phyloP scores from a whole-genome alignment of 129 eudicot genomes.

The Artemisia annua region DNA sequence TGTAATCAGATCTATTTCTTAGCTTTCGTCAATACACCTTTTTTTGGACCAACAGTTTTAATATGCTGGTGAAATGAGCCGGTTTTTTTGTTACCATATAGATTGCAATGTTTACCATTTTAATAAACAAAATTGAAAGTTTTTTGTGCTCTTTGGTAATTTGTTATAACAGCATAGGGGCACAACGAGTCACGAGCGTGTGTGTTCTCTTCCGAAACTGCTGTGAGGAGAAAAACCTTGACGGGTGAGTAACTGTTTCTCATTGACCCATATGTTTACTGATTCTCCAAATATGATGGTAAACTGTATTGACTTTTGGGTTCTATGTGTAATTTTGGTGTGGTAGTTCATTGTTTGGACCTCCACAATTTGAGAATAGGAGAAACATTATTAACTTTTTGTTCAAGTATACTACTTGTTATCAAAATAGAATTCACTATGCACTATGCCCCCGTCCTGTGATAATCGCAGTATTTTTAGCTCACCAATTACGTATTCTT shows the following conservation, averaged over 20 bases:
- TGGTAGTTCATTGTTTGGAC: too few relatives aligned
- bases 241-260: slow-evolving; percentile 43
- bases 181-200: slow-evolving; percentile 52
- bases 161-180: slow-evolving; percentile 62
- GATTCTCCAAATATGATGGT: too few relatives aligned
- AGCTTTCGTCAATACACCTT: background rate
- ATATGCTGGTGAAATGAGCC: background rate
- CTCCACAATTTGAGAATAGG: too few relatives aligned
- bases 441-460: background rate
- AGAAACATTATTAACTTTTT: background rate
- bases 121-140: background rate
- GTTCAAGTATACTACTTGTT: background rate
- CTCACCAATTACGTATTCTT: background rate
- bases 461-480: background rate
- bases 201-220: slow-evolving; percentile 56
- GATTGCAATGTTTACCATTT: background rate
- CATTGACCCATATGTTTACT: background rate
- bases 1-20: background rate
- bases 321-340: background rate
- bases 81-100: slow-evolving; percentile 4
- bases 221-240: slow-evolving; percentile 56
- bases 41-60: background rate
- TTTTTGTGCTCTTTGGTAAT: background rate
- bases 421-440: background rate
- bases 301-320: background rate